Percentiles rank a stretch among this genome's conserved stretches.
Conservation (phyloP, 148 eudicot species). For the Fagopyrum esculentum region DNA sequence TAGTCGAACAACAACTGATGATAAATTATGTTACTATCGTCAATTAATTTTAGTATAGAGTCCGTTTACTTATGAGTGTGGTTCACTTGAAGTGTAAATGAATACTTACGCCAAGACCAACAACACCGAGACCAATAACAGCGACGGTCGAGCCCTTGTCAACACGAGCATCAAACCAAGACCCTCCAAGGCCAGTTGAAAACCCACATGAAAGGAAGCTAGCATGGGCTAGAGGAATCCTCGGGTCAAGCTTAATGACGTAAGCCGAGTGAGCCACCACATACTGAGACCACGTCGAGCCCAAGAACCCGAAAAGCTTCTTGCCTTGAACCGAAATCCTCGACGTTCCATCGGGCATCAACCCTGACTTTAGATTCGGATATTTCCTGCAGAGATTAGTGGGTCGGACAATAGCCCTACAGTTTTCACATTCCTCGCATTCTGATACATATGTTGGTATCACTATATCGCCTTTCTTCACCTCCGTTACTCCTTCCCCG, state of each 20-base stretch:
- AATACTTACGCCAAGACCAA: constrained; percentile 40
- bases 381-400: constrained; percentile 31
- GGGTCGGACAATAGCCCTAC: constrained; percentile 21
- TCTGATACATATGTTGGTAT: constrained; percentile 36
- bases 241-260: constrained; percentile 36
- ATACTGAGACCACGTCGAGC: constrained; percentile 51
- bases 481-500: constrained; percentile 32
- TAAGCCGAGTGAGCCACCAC: constrained; percentile 27
- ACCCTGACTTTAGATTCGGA: constrained; percentile 20
- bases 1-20: no score
- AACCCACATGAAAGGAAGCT: constrained; percentile 48
- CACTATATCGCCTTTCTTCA: constrained; percentile 37
- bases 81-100: not conserved
- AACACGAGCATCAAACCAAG: constrained; percentile 31
- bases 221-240: constrained; percentile 28
- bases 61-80: no score
- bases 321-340: constrained; percentile 27
- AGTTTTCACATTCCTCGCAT: constrained; percentile 33
- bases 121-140: constrained; percentile 52
- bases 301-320: constrained; percentile 24
- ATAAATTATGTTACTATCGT: no score
- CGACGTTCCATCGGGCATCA: constrained; percentile 39
- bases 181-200: constrained; percentile 44
- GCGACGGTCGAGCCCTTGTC: constrained; percentile 34
- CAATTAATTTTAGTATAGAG: no score